These are phyloP conservation scores for Didymella keratinophila DNA, from an alignment of 2,329 filamentous ascomycete genomes.

Conservation along the genomic window DNA sequence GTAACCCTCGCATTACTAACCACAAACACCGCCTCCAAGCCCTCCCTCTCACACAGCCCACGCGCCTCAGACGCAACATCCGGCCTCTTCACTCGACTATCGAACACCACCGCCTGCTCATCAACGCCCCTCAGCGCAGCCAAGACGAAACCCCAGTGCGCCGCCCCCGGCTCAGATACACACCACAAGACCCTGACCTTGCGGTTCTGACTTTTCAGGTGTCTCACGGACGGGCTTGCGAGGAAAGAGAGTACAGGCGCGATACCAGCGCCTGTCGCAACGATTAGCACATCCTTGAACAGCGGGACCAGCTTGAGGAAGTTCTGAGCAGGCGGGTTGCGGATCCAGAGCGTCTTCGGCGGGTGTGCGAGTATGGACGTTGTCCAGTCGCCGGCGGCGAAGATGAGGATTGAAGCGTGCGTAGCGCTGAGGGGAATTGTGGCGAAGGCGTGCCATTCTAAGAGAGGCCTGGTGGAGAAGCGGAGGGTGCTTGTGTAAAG, in stretches of 20 bases:
- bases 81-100: conserved; percentile 17
- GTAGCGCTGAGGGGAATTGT: conserved; percentile 43
- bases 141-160: conserved; percentile 29
- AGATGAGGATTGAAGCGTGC: conserved; percentile 38
- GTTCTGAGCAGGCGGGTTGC: conserved; percentile 27
- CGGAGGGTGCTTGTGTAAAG: conserved; percentile 35
- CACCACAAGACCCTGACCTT: conserved; percentile 31
- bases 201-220: conserved; percentile 15
- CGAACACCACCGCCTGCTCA: conserved; percentile 23
- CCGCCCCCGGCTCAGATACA: conserved; percentile 18
- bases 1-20: conserved; percentile 33
- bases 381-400: conserved; percentile 50
- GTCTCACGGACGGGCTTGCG: conserved; percentile 14
- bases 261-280: conserved; percentile 37
- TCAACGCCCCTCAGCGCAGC: conserved; percentile 26
- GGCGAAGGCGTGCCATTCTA: conserved; percentile 51
- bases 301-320: conserved; percentile 31
- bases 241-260: conserved; percentile 33
- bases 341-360: conserved; percentile 27
- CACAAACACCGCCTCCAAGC: conserved; percentile 31
- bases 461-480: conserved; percentile 30
- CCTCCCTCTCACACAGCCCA: conserved; percentile 4
- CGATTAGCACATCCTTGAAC: conserved; percentile 31
- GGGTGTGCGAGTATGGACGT: conserved; percentile 21
- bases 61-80: conserved; percentile 28